Base-by-base conservation (phyloP, 495 filamentous ascomycete genomes). In the Parathielavia hyrcaniae region DNA sequence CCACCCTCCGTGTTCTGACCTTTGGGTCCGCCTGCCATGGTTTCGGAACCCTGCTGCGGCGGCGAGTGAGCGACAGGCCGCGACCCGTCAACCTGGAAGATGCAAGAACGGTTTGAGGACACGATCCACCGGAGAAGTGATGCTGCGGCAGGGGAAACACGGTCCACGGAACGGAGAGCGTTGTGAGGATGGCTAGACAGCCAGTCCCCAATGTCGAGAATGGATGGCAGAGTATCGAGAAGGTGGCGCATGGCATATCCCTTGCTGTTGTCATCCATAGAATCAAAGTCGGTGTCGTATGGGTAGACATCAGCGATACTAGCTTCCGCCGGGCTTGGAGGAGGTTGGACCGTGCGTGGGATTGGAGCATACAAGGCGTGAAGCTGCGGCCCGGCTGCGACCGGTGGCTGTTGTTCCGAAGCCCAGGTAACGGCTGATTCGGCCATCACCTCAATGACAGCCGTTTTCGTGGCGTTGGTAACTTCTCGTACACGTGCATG, bases 101-200 rank as follows among this genome's bases (percentile, higher is more conserved):
- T 95, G 61, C 84, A 92, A 2, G 91, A 93, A 39, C 89, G 77
- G 64, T 96, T 96, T 0, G 90, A 95, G 1, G 90, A 88, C 53
- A 97, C 84, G 59, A 97, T 88, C 92, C 92, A 96, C 57, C 87
- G 80, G 17, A 96, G 75, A 7, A 95, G 65, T 30, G 83, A 81
- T 6, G 89, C 67, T 2, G 87, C 83, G 8, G 87, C 76, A 5
- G 84, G 86, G 2, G 83, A 81, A 12, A 96, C 75, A 0, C 81
- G 74, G 1, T 71, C 65, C 87, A 89, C 95, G 12, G 73, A 70
- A 23, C 73, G 71, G 23, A 96, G 73, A 40, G 62, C 63, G 17
- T 58, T 73, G 43, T 71, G 72, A 20, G 61, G 71, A 52, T 67
- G 65, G 8, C 61, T 59, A 41, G 68, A 59, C 19, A 96, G 73